These are phyloP conservation scores for Leccinum variabile DNA, from an alignment of 1,284 basidiomycete species.

Conservation along the genomic window DNA sequence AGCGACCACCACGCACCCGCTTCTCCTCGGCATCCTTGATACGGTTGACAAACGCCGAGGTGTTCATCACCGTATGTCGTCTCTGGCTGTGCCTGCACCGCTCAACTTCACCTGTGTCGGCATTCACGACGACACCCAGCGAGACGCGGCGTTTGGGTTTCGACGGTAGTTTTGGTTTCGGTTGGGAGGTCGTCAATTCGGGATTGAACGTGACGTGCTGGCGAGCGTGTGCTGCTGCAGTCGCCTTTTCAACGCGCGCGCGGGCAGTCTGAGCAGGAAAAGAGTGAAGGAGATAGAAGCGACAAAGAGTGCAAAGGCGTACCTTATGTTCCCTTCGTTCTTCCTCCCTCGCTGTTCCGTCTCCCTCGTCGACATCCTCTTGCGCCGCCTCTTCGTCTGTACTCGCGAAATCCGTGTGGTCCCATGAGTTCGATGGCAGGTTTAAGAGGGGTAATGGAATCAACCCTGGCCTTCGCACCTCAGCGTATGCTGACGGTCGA, in stretches of 20 bases:
- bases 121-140: slow-evolving; percentile 51
- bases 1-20: slow-evolving; percentile 42
- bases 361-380: slow-evolving; percentile 54
- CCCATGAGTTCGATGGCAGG: no score
- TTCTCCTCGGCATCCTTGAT: slow-evolving; percentile 63
- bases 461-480: no score
- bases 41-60: slow-evolving; percentile 58
- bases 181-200: slow-evolving; percentile 27
- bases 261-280: slow-evolving; percentile 46
- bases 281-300: background rate
- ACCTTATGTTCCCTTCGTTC: slow-evolving; percentile 61
- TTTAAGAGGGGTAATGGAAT: no score
- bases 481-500: no score
- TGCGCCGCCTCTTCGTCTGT: slow-evolving; percentile 71
- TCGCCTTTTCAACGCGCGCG: slow-evolving; percentile 55
- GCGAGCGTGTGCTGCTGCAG: slow-evolving; percentile 63
- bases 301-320: background rate
- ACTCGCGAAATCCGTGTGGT: slow-evolving; percentile 80
- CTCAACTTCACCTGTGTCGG: slow-evolving; percentile 55
- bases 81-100: slow-evolving; percentile 56
- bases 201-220: slow-evolving; percentile 66
- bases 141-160: slow-evolving; percentile 55
- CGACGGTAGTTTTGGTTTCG: slow-evolving; percentile 31
- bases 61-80: slow-evolving; percentile 64
- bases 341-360: slow-evolving; percentile 58